phyloP scores from a whole-genome alignment of 352 stramenopile species.

The Globisporangium perplexum region DNA sequence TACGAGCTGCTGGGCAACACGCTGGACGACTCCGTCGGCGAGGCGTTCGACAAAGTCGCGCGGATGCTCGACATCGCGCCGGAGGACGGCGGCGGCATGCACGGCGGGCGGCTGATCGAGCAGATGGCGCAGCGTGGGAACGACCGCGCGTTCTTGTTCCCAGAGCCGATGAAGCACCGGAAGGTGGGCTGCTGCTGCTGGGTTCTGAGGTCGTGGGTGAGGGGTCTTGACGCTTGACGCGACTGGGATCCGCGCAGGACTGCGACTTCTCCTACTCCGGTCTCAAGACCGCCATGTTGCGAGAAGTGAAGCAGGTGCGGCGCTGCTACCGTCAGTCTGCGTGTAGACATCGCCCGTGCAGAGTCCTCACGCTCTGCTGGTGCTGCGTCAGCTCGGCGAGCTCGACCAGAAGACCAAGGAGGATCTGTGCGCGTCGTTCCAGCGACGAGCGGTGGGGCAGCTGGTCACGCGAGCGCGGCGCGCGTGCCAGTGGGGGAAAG shows the following conservation, averaged over 20 bases:
- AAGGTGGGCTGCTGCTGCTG: slow-evolving; percentile 19
- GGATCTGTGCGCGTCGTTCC: slow-evolving; percentile 95
- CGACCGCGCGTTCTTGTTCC: slow-evolving; percentile 84
- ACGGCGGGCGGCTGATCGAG: slow-evolving; percentile 95
- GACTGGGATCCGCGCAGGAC: too few relatives aligned
- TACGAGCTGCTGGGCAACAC: slow-evolving; percentile 95
- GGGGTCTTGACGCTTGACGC: background rate
- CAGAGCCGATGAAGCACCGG: slow-evolving; percentile 89
- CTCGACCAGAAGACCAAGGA: slow-evolving; percentile 48
- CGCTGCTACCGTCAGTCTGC: background rate
- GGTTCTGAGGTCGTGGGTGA: background rate
- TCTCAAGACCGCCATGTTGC: slow-evolving; percentile 95
- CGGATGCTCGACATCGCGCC: slow-evolving; percentile 89
- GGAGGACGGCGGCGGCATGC: slow-evolving; percentile 30
- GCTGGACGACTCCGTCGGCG: slow-evolving; percentile 96
- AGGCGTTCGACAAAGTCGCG: slow-evolving; percentile 98
- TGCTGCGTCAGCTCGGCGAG: slow-evolving; percentile 41
- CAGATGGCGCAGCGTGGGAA: slow-evolving; percentile 87
- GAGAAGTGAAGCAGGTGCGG: slow-evolving; percentile 54
- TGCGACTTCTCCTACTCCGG: slow-evolving; percentile 98
- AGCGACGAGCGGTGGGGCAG: slow-evolving; percentile 53
- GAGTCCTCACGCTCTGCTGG: background rate
- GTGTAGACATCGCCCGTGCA: background rate
- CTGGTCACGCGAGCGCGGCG: slow-evolving; percentile 72
- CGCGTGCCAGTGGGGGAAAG: slow-evolving; percentile 82